phyloP scores from a whole-genome alignment of 805 yeast genomes.

The Teunomyces cretensis region DNA sequence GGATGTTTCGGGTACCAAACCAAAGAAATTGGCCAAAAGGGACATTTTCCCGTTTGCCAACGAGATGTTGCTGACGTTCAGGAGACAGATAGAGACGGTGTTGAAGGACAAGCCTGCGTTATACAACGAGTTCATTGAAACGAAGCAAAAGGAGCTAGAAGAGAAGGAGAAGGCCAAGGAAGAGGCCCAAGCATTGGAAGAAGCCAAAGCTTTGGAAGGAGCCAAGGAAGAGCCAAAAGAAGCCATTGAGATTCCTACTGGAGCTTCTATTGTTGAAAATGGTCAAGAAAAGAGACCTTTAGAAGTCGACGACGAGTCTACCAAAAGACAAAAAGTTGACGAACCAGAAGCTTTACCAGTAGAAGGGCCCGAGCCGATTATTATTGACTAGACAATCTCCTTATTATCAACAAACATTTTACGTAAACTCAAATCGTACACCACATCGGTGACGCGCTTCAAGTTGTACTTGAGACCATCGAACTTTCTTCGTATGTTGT shows the following conservation, averaged over 20 bases:
- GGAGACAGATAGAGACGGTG: conserved; percentile 30
- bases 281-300: neutral
- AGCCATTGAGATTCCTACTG: neutral
- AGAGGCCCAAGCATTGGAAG: neutral
- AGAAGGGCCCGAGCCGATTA: neutral
- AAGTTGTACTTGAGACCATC: conserved; percentile 30
- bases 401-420: conserved; percentile 9
- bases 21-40: conserved; percentile 39
- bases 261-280: too few species aligned
- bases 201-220: neutral
- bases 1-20: conserved; percentile 29
- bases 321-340: conserved; percentile 6
- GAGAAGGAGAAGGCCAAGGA: neutral
- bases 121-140: conserved; percentile 21
- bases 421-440: conserved; percentile 19
- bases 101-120: conserved; percentile 31
- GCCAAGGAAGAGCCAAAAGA: neutral
- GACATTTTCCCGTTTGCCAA: conserved; percentile 41
- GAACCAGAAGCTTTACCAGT: neutral
- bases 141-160: neutral
- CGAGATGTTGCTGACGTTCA: conserved; percentile 31
- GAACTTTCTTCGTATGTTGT: conserved; percentile 23
- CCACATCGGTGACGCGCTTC: conserved; percentile 25
- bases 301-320: neutral
- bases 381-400: neutral